These are phyloP conservation scores for Boletus rufocinnamomeus DNA, from an alignment of 768 basidiomycete genomes.

Conservation along the genomic window DNA sequence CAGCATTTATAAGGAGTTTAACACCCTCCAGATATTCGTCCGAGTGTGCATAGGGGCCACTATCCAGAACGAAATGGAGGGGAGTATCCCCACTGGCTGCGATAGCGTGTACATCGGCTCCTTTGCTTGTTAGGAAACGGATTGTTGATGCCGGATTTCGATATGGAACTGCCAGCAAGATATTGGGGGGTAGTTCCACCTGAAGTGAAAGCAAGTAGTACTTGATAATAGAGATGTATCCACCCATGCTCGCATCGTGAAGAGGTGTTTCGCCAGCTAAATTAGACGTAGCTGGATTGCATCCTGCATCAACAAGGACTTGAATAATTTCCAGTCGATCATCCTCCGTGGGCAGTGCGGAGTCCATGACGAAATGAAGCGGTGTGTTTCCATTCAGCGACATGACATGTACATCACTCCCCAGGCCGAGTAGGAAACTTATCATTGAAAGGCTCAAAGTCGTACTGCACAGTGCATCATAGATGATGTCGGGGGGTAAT, in stretches of 20 bases:
- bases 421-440: too few relatives aligned
- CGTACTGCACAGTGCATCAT: not conserved
- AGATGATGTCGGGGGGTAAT: constrained; percentile 9
- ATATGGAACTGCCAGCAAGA: not conserved
- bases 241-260: not conserved
- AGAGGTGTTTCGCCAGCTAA: not conserved
- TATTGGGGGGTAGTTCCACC: not conserved
- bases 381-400: too few relatives aligned
- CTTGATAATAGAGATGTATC: not conserved
- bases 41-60: accelerated
- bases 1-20: not conserved
- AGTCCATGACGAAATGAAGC: not conserved
- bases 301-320: constrained; percentile 13
- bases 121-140: not conserved
- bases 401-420: too few relatives aligned
- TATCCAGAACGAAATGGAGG: not conserved
- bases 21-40: not conserved
- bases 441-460: too few relatives aligned
- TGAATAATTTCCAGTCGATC: not conserved
- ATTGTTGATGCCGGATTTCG: not conserved
- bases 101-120: not conserved
- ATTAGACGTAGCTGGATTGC: not conserved
- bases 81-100: not conserved
- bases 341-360: not conserved
- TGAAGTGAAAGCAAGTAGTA: constrained; percentile 1